Base-by-base conservation (phyloP, 306 rosid species). In the Quercus aquifolioides region DNA sequence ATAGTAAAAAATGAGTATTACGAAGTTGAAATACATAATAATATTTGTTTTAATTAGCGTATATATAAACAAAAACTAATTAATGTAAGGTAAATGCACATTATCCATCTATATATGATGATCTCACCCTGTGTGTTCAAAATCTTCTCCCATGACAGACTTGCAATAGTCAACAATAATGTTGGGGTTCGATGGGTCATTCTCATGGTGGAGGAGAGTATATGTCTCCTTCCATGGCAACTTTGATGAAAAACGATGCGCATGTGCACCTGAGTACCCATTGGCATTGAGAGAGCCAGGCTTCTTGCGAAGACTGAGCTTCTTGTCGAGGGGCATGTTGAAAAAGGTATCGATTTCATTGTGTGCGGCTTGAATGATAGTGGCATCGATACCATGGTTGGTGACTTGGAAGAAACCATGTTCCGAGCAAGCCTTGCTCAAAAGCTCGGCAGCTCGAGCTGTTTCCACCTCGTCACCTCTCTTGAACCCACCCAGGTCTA, bases 211-310 rank as follows among this genome's bases (percentile, higher is more conserved):
- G 1, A 30, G 63, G 63, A 92, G 89, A 65, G 94, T 87, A 26
- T 86, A 80, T 0, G 88, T 74, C 82, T 92, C 94, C 68, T 90
- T 92, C 97, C 94, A 92, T 13, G 97, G 97, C 85, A 92, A 65
- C 73, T 77, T 85, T 0, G 91, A 54, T 0, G 88, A 56, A 19
- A 18, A 92, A 3, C 92, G 83, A 3, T 87, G 85, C 4, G 92
- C 84, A 82, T 90, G 97, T 33, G 91, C 97, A 6, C 89, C 84
- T 0, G 97, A 87, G 64, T 92, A 92, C 3, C 97, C 46, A 38
- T 8, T 38, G 46, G 46, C 46, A 38, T 2, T 38, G 3, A 38
- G 46, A 1, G 65, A 56, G 8, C 90, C 91, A 0, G 82, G 84
- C 4, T 77, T 69, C 67, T 73, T 82, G 17, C 62, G n/a, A 0